Conservation (phyloP, 2,329 filamentous ascomycete genomes). For the Ascochyta viciae-villosae region DNA sequence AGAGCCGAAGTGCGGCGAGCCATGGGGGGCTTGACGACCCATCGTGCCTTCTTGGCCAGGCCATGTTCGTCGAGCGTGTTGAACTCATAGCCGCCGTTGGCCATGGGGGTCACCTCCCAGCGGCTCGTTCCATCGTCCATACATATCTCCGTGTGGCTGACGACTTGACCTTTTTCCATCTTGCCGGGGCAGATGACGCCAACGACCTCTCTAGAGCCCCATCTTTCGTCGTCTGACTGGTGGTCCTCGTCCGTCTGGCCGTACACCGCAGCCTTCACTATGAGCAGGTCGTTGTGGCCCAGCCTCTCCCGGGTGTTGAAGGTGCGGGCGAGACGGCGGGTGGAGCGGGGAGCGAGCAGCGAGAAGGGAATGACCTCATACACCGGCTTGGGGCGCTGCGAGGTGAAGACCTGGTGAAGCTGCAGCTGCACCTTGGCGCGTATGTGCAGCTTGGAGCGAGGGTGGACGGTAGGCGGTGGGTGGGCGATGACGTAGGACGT, state of each 20-base stretch:
- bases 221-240: constrained; percentile 56
- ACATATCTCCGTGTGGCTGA: constrained; percentile 72
- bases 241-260: constrained; percentile 51
- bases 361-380: constrained; percentile 77
- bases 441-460: constrained; percentile 67
- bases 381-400: constrained; percentile 68
- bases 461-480: constrained; percentile 65
- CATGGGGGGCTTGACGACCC: constrained; percentile 63
- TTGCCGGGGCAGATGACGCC: constrained; percentile 70
- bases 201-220: constrained; percentile 64
- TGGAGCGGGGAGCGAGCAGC: constrained; percentile 59
- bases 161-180: constrained; percentile 62
- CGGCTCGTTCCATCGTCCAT: constrained; percentile 57
- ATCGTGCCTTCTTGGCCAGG: constrained; percentile 67
- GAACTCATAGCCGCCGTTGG: constrained; percentile 63
- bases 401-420: constrained; percentile 69
- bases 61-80: constrained; percentile 65
- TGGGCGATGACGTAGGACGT: constrained; percentile 73
- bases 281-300: constrained; percentile 72
- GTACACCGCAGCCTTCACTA: constrained; percentile 76
- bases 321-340: constrained; percentile 64
- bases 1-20: constrained; percentile 35
- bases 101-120: constrained; percentile 54
- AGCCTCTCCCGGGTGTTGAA: constrained; percentile 70
- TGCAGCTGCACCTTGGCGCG: constrained; percentile 75